Base-by-base conservation (phyloP, 2,329 filamentous ascomycete species). In the Lomentospora prolificans region DNA sequence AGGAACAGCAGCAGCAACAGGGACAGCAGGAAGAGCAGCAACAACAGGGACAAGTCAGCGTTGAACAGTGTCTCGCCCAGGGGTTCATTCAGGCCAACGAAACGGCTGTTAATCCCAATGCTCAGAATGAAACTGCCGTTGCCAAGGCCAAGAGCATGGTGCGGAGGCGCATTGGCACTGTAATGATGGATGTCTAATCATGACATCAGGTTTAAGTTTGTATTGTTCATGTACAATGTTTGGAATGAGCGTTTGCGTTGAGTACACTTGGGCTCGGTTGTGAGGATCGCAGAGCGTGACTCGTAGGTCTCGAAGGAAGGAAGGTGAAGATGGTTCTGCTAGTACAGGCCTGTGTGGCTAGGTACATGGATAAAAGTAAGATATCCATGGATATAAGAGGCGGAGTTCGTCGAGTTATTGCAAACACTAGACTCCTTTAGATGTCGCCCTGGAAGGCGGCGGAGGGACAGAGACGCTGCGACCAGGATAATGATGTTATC, bases 1-100 rank as follows among this genome's bases (percentile, higher is more conserved):
- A 24, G 6, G 17, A 6, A 10, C 19, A 31, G 28, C n/a, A 17
- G 5, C 19, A n/a, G 12, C 4, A 52, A 17, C 50, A 51, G 28
- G 50, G n/a, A 52, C 25, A 52, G 28, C n/a, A 14, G 28, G n/a
- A 14, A 19, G 7, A 36, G 50, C 31, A 53, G 51, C 30, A 33
- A 12, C 30, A 33, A 33, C 30, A 33, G 12, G 30, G 30, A 33
- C 22, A 53, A 24, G 41, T 46, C 41, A 46, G n/a, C 19, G 19
- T 46, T 24, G 41, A 19, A 10, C n/a, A 46, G 8, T 53, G 51
- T 27, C 22, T 44, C 10, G 51, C 51, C 9, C 27, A 41, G 24
- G 51, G 51, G 7, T 53, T 53, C 33, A 33, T 53, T 22, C 25
- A 53, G 33, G 51, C 24, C 8, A 39, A 44, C 12, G 51, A 22